Evolutionary conservation across 2,329 filamentous ascomycete genomes (phyloP), one percentile per base, ranked within the genome.

Genomic region (Diaporthe humulicola): DNA sequence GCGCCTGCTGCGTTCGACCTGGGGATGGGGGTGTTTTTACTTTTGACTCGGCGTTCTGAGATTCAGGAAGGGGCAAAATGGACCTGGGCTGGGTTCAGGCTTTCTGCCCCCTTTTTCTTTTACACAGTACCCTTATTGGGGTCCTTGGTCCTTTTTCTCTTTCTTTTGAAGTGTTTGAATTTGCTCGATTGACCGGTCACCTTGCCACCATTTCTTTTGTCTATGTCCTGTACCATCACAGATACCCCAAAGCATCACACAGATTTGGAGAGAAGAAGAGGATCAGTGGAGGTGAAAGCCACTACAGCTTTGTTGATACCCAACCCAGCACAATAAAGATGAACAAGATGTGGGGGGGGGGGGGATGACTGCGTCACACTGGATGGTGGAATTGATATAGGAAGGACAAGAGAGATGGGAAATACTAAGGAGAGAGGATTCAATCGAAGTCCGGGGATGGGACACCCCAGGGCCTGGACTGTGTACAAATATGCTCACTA

Each of bases 211-310:
- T 74, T 74, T 70, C 67, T 50, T 76, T 76, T 74, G 74, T 74
- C 54, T 58, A 75, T 36, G 67, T 56, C 40, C 69, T 74, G 67
- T 74, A 74, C 73, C 73, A 45, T 74, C 69, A 74, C 74, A 71
- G 74, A 76, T 76, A 76, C 74, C 74, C 74, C 66, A 52, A 52
- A 48, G 70, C 70, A 75, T 75, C 57, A 30, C 45, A 70, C 57
- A 48, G 74, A 57, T 60, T 73, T 71, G 70, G 61, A 75, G 70
- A 71, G 56, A 61, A 50, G 40, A 36, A 71, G 45, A 67, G 61
- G 19, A 67, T 52, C 33, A 67, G 64, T 38, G 45, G 64, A 36
- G 22, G 45, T 25, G 33, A 7, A 52, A 22, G 33, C 45, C 45
- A 52, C 64, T 52, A 30, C 64, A 40, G 64, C 64, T 67, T 67